Percentiles rank a stretch among this genome's conserved stretches.
phyloP scores from a whole-genome alignment of 495 filamentous ascomycete genomes.

The Xylaria acuta region DNA sequence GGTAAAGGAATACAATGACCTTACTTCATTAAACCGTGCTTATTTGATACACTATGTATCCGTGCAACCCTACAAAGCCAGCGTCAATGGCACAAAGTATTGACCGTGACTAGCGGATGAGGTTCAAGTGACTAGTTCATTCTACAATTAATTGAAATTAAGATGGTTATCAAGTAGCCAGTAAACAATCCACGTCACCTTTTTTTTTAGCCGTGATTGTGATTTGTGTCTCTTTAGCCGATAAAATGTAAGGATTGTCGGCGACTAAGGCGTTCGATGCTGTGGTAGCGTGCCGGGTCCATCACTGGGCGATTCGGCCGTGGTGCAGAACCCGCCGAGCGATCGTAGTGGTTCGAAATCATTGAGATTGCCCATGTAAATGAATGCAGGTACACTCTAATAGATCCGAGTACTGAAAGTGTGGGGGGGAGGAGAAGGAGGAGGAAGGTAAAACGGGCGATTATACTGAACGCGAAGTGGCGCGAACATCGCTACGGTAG shows the following conservation, averaged over 20 bases:
- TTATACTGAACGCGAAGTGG: not conserved
- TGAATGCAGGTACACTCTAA: no score
- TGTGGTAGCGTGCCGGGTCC: not conserved
- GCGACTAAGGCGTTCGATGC: no score
- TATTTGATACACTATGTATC: not conserved
- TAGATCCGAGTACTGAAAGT: no score
- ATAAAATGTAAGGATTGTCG: not conserved
- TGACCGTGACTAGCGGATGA: not conserved
- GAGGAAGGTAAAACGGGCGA: not conserved
- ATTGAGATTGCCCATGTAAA: no score
- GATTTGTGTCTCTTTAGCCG: not conserved
- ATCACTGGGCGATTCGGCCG: not conserved
- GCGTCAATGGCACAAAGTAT: not conserved
- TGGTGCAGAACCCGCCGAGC: not conserved
- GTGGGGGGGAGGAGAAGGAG: no score
- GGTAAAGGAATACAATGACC: not conserved
- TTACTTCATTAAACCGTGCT: not conserved
- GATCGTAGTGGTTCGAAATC: not conserved
- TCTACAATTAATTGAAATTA: not conserved
- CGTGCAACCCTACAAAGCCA: not conserved
- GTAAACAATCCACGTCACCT: not conserved
- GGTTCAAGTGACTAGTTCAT: no score
- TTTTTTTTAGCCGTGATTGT: not conserved
- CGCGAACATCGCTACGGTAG: not conserved
- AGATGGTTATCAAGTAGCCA: not conserved